phyloP scores from a whole-genome alignment of 1,284 basidiomycete species.

The Dichomitus squalens region DNA sequence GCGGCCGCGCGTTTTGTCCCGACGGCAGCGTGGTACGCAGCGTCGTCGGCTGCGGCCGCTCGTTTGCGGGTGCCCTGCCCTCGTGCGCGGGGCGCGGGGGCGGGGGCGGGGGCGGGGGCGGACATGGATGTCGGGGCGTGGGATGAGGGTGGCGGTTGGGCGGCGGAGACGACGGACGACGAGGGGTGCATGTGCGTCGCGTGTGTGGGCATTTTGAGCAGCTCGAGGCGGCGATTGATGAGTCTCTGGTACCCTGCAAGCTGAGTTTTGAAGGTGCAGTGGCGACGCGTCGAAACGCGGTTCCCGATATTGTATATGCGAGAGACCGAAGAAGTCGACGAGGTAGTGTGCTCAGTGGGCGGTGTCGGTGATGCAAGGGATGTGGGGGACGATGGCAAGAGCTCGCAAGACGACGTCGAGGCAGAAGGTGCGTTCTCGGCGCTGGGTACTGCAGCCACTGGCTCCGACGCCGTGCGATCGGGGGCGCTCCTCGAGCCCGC shows the following conservation, averaged over 20 bases:
- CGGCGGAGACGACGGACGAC: neutral
- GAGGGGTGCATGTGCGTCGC: slow-evolving; percentile 1
- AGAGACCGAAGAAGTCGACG: too few species aligned
- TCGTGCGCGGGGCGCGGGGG: slow-evolving; percentile 18
- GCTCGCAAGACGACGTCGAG: neutral
- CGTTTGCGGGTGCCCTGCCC: slow-evolving; percentile 30
- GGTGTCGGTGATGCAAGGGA: neutral
- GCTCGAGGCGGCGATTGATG: neutral
- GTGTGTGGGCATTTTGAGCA: neutral
- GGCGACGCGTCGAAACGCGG: too few species aligned
- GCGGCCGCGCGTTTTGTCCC: slow-evolving; percentile 30
- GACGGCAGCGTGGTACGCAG: slow-evolving; percentile 33
- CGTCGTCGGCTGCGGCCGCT: slow-evolving; percentile 31
- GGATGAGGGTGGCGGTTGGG: neutral
- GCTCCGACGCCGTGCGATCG: neutral
- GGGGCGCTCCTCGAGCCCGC: neutral
- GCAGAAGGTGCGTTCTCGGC: neutral
- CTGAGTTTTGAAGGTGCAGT: too few species aligned
- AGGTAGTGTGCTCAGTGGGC: neutral
- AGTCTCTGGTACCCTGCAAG: too few species aligned
- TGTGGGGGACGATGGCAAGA: neutral
- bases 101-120: neutral
- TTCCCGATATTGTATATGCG: too few species aligned
- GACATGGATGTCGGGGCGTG: neutral
- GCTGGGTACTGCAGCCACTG: neutral